Percentiles rank a stretch among this genome's conserved stretches.
Conservation (phyloP, 805 yeast species). For the Saccharomycopsis guyanensis region DNA sequence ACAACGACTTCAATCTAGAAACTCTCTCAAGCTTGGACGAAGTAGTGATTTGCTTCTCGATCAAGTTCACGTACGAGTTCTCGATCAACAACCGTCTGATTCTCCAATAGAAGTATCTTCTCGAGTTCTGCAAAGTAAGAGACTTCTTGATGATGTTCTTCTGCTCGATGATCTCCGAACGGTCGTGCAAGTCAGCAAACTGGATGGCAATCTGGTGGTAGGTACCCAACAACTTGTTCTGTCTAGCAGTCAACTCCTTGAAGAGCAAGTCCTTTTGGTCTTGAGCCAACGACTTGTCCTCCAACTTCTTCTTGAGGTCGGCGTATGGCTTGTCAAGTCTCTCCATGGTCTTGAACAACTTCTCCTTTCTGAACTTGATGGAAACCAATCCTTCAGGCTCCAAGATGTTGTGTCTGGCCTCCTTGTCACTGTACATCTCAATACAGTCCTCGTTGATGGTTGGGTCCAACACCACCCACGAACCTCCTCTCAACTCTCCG, state of each 20-base stretch:
- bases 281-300: conserved; percentile 39
- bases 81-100: conserved; percentile 92
- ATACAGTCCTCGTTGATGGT: conserved; percentile 93
- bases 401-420: conserved; percentile 94
- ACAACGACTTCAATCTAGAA: conserved; percentile 84
- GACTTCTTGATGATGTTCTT: conserved; percentile 86
- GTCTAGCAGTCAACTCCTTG: conserved; percentile 68
- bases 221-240: conserved; percentile 71
- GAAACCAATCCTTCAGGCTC: conserved; percentile 99
- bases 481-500: conserved; percentile 99
- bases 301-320: conserved; percentile 55
- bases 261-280: conserved; percentile 64
- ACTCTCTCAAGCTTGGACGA: conserved; percentile 71
- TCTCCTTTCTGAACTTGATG: conserved; percentile 92
- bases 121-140: conserved; percentile 76
- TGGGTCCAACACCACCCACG: conserved; percentile 99
- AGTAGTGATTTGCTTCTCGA: conserved; percentile 53
- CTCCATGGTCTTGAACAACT: conserved; percentile 81
- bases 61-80: conserved; percentile 73
- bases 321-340: conserved; percentile 77
- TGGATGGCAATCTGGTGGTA: conserved; percentile 90
- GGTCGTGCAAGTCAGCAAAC: conserved; percentile 96
- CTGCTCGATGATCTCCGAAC: conserved; percentile 95
- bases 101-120: conserved; percentile 99
- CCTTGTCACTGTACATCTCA: conserved; percentile 98